Base-by-base conservation (phyloP, 345 rosid genomes). In the Boechera retrofracta region DNA sequence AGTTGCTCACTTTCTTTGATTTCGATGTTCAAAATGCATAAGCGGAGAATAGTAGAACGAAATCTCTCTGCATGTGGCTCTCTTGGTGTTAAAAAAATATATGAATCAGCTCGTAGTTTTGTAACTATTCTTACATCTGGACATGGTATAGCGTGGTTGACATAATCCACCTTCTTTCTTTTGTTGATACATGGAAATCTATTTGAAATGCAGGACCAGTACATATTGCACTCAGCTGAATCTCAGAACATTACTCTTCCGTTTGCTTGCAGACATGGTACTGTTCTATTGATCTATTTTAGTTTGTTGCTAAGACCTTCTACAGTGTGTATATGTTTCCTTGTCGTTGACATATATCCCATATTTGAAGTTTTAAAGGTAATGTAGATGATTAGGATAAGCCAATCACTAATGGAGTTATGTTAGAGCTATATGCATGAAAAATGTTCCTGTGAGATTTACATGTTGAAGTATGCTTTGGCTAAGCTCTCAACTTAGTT, bases 201-300 rank as follows among this genome's bases (percentile, higher is more conserved):
- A 18, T 56, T 47, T 62, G 38, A 74, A 83, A 72, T 87, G 87
- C 93, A 94, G 97, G 97, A 90, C 80, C 97, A 94, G 69, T 94
- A 94, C 51, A 94, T 94, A 64, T 73, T 94, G 82, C 98, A 94
- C 79, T 88, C 98, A 28, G 98, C 96, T 9, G 98, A 94, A 78
- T 65, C 91, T 48, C 96, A 94, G 80, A 82, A 88, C 80, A 87
- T 94, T 58, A 51, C 80, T 6, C 98, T 94, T 76, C 98, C 97
- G 6, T 94, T 94, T 75, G 98, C 98, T 75, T 94, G 97, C 88
- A 88, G 97, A 88, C 98, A 94, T 81, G 97, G 97, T 94, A 88
- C 79, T 80, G 80, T 18, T 68, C 84, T 85, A 55, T 64, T 64
- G n/a, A 39, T 29, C 24, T 38, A 18, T 77, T 42, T 69, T 13